Base-by-base conservation (phyloP, 208 protist species). In the Crithidia bombi region DNA sequence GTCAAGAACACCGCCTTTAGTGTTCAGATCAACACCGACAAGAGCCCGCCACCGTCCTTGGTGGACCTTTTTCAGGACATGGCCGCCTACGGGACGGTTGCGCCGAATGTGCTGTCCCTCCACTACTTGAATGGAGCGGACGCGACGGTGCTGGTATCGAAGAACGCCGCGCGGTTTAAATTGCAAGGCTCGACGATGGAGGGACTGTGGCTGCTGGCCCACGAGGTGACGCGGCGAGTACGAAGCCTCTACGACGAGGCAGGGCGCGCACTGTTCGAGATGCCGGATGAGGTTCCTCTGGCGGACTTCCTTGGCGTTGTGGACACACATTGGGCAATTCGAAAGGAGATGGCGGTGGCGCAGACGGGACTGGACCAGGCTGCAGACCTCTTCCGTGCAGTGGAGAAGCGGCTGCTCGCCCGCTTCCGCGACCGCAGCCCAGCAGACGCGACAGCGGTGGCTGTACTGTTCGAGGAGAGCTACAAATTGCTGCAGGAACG, bases 361-460 rank as follows among this genome's bases (percentile, higher is more conserved):
- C 39, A 84, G 17, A 32, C 69, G 1, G 49, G 30, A 2, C 73
- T 97, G 35, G 78, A 85, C 30, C 17, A 79, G 14, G 79, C 80
- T 15, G 88, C 90, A 0, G 64, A 85, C n/a, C 78, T 93, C 36
- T 91, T 96, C 61, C 74, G 95, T 12, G 81, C 80, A 1, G 86
- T 98, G 23, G 84, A 99, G 77, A 98, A 97, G 82, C 86, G 95
- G 4, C 73, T 98, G 15, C 71, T 98, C 6, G 74, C 86, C 5
- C 73, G 94, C 28, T 97, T 96, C 65, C 94, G 97, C 26, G 95
- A 98, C 59, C 78, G 85, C 23, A 98, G 91, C 73, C 93, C 94
- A 11, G 76, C 78, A 17, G 79, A 83, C 28, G 59, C 89, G 5
- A 74, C 85, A 4, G 79, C 86, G n/a, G 73, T 98, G n/a, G 81